A percentile compares a stretch with the other conserved stretches of the same genome.
Evolutionary conservation across 1,139 yeast species (phyloP).

Genomic region (Pichia sp.): DNA sequence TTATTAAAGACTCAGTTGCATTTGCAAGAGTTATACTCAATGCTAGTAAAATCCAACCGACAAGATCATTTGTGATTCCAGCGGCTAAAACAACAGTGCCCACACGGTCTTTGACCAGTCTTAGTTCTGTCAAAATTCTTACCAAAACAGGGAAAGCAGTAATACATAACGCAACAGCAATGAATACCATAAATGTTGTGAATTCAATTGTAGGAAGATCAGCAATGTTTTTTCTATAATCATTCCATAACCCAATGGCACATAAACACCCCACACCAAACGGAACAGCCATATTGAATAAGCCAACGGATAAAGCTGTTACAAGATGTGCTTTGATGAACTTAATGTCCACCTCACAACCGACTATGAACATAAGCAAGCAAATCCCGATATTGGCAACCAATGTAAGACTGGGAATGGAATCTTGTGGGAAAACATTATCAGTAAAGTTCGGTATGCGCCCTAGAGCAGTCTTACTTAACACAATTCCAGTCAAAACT

Average conservation of each 20-base stretch:
- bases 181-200: conserved; percentile 69
- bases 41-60: conserved; percentile 79
- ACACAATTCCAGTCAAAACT: conserved; percentile 62
- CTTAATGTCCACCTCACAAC: conserved; percentile 64
- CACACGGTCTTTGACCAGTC: conserved; percentile 62
- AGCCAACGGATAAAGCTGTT: conserved; percentile 61
- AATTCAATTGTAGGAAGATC: conserved; percentile 38
- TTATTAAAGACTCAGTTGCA: conserved; percentile 52
- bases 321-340: conserved; percentile 53
- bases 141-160: conserved; percentile 83
- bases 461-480: conserved; percentile 69
- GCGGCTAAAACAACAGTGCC: conserved; percentile 78
- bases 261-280: conserved; percentile 72
- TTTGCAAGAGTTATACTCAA: conserved; percentile 69
- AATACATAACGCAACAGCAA: conserved; percentile 74
- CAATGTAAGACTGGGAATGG: conserved; percentile 56
- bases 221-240: conserved; percentile 36
- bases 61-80: conserved; percentile 68
- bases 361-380: conserved; percentile 65
- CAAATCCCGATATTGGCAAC: conserved; percentile 70
- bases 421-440: conserved; percentile 54
- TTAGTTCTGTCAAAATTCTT: conserved; percentile 64
- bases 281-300: conserved; percentile 65
- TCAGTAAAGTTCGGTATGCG: conserved; percentile 57
- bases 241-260: conserved; percentile 56